Conservation (phyloP, 164 flowering plant species). For the Vitis riparia region DNA sequence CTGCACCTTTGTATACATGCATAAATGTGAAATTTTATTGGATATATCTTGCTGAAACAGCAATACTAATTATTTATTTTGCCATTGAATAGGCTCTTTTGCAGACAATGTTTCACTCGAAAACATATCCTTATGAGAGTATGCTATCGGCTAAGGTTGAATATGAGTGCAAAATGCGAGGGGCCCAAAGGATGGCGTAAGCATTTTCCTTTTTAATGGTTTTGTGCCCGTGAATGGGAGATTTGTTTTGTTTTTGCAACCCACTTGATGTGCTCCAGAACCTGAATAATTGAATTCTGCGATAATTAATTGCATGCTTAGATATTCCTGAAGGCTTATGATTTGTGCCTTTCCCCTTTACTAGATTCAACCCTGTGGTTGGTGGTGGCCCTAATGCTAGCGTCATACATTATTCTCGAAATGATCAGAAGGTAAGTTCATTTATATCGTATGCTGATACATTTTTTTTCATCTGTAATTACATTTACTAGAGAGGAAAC, state of each 20-base stretch:
- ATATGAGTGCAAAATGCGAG: conserved; percentile 89
- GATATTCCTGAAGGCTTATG: conserved; percentile 5
- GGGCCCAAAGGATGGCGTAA: conserved; percentile 99
- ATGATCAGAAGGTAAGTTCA: conserved; percentile 70
- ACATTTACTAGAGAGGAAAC: neutral
- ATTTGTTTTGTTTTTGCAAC: neutral
- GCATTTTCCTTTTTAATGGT: conserved; percentile 22
- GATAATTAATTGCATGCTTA: neutral
- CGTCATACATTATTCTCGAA: conserved; percentile 94
- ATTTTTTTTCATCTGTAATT: neutral
- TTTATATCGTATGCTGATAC: neutral
- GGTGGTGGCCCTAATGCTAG: conserved; percentile 94
- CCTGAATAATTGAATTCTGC: neutral
- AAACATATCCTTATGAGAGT: conserved; percentile 61
- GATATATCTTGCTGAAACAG: neutral
- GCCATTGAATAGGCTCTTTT: conserved; percentile 63
- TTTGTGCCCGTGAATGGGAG: neutral
- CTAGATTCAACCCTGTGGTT: conserved; percentile 95
- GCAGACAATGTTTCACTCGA: conserved; percentile 87
- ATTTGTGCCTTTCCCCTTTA: conserved; percentile 8
- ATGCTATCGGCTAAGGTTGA: conserved; percentile 84
- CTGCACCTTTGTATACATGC: neutral
- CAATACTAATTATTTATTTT: conserved; percentile 2
- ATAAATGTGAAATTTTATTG: neutral
- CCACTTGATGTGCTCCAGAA: neutral